A percentile compares a stretch with the other conserved stretches of the same genome.
Evolutionary conservation across 2,329 filamentous ascomycete genomes (phyloP).

Genomic region (Colletotrichum musicola): DNA sequence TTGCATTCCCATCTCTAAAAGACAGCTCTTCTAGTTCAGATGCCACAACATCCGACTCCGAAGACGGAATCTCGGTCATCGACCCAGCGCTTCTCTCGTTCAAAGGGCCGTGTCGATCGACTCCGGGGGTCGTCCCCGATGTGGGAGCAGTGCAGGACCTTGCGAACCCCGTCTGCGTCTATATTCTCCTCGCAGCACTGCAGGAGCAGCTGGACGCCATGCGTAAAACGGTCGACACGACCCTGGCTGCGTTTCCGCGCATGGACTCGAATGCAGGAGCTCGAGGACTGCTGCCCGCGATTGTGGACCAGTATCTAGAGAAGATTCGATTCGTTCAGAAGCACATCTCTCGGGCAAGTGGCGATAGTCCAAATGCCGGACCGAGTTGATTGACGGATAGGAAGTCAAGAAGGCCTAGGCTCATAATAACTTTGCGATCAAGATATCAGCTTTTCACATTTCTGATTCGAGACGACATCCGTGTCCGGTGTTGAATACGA

Average conservation of each 20-base stretch:
- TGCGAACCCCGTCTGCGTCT: slow-evolving; percentile 7
- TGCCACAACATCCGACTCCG: not conserved
- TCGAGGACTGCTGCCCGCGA: not conserved
- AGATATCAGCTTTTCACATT: too few species aligned
- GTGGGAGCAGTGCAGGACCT: not conserved
- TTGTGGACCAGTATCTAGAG: not conserved
- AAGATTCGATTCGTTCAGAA: slow-evolving; percentile 2
- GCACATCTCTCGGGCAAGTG: not conserved
- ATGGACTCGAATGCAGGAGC: not conserved
- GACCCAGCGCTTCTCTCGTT: not conserved
- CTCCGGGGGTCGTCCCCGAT: not conserved
- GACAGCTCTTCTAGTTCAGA: not conserved
- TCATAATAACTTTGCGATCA: too few species aligned
- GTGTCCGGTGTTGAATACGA: too few species aligned
- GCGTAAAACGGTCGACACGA: not conserved
- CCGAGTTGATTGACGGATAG: not conserved
- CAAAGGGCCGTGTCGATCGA: not conserved
- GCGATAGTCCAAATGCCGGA: not conserved
- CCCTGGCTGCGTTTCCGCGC: not conserved
- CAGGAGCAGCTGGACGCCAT: slow-evolving; percentile 10
- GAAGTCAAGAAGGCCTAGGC: too few species aligned
- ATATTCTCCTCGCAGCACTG: slow-evolving; percentile 3
- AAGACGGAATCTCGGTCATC: not conserved
- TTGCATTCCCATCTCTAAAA: slow-evolving; percentile 15
- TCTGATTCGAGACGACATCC: too few species aligned